Base-by-base conservation (phyloP, 192 early-diverging fungal species). In the Thoreauomyces humboldtii region DNA sequence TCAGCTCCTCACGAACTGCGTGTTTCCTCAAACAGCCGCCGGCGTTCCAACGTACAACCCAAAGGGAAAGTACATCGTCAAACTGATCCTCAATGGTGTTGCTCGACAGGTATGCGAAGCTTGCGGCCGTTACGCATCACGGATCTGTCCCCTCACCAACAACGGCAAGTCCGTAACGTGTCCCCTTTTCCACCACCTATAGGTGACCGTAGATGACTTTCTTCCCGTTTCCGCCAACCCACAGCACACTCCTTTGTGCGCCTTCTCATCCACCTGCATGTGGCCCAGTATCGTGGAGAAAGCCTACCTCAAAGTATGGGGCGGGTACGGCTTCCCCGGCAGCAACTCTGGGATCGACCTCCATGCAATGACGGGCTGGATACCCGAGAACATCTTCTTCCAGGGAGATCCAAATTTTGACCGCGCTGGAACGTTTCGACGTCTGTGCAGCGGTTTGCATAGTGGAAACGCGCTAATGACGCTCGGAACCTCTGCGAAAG, bases 301-400 rank as follows among this genome's bases (percentile, higher is more conserved):
- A 67, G 94, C 94, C 63, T 97, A 94, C 65, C 85, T 95, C 85
- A 97, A 97, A 73, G 71, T 95, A 0, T 92, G 92, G 89, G 94
- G 94, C 45, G 94, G 94, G 19, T 97, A 95, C 68, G 89, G 91
- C 66, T 97, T 95, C 71, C 92, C 91, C 1, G 94, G 92, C 46
- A 94, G 92, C 45, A 95, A 94, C 72, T 91, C 94, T 11, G 91
- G 94, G 36, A 93, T 92, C 36, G 94, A 96, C 71, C 72, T 96
- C 25, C 84, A 94, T 79, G 73, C 89, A 7, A 72, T 96, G 64
- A 94, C 94, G 2, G 94, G 91, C 1, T 96, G 94, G 94, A 89
- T 95, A 31, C 94, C 94, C 2, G 94, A 96, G 63, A 85, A 93
- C 43, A 77, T 96, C 11, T 94, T 94, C 77, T 82, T 94, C 46